These are phyloP conservation scores for Leucocoprinus birnbaumii DNA, from an alignment of 768 basidiomycete genomes.

Conservation along the genomic window DNA sequence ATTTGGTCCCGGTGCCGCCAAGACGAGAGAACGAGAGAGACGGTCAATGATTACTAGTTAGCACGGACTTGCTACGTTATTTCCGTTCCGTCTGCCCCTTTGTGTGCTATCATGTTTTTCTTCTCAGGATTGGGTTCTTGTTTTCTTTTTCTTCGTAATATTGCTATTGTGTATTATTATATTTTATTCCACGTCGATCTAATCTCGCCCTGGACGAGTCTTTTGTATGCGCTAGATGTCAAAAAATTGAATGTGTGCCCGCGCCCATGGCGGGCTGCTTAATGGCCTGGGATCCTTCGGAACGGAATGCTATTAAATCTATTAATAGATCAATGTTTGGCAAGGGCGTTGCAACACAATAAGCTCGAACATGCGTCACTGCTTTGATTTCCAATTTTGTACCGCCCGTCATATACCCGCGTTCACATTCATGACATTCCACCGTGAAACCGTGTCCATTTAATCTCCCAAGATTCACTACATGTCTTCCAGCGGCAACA, in stretches of 20 bases:
- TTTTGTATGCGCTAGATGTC: too few species aligned
- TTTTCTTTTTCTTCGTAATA: constrained; percentile 1
- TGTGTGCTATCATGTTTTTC: not conserved
- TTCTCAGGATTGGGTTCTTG: constrained; percentile 1
- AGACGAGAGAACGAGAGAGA: constrained; percentile 51
- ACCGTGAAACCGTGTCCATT: too few species aligned
- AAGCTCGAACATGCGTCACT: constrained; percentile 1
- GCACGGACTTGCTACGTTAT: not conserved
- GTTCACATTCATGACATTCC: too few species aligned
- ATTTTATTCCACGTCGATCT: constrained; percentile 8
- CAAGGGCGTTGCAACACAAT: constrained; percentile 1
- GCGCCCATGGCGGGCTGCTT: not conserved
- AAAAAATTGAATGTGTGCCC: not conserved
- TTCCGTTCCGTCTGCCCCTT: not conserved
- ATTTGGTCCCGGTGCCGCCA: constrained; percentile 62
- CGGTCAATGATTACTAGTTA: constrained; percentile 27
- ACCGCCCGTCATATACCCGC: too few species aligned
- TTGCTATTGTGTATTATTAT: constrained; percentile 14
- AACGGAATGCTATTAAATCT: not conserved
- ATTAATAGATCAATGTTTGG: not conserved
- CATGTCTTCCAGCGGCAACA: constrained; percentile 5
- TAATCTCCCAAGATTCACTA: not conserved
- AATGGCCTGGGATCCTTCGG: not conserved
- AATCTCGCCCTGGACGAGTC: not conserved
- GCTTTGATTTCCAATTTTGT: not conserved